Evolutionary conservation across 2,329 filamentous ascomycete genomes (phyloP).

Genomic region (Lachnellula arida): DNA sequence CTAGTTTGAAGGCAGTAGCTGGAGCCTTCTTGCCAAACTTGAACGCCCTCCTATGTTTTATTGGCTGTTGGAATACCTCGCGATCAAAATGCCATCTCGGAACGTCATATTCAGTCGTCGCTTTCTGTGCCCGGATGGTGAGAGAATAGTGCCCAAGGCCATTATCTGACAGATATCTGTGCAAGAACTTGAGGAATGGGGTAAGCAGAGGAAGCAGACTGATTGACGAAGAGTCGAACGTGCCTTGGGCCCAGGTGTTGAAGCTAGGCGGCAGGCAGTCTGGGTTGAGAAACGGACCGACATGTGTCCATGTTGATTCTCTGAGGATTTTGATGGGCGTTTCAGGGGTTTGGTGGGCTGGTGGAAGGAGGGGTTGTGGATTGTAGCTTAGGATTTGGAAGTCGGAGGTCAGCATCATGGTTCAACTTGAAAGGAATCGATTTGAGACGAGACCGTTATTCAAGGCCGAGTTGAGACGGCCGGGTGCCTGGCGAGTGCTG

Average conservation of each 20-base stretch:
- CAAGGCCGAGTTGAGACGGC: no score
- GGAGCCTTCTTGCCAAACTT: no score
- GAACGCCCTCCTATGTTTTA: background rate
- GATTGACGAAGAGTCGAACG: background rate
- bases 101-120: conserved; percentile 3
- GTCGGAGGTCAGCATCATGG: no score
- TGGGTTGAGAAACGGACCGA: background rate
- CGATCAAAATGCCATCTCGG: conserved; percentile 9
- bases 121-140: conserved; percentile 6
- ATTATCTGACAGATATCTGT: background rate
- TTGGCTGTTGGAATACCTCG: background rate
- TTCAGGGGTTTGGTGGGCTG: no score
- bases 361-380: no score
- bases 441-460: no score
- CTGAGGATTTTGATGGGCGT: no score
- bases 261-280: background rate
- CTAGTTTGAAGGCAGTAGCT: background rate
- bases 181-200: conserved; percentile 2
- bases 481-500: no score
- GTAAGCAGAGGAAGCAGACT: background rate
- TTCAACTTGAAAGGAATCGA: no score
- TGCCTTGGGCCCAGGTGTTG: conserved; percentile 1
- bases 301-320: conserved; percentile 5
- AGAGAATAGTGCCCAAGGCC: conserved; percentile 5
- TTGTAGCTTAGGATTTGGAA: no score